Percentiles rank a stretch among this genome's conserved stretches.
phyloP scores from a whole-genome alignment of 139 green algal species.

The Pleodorina starrii region DNA sequence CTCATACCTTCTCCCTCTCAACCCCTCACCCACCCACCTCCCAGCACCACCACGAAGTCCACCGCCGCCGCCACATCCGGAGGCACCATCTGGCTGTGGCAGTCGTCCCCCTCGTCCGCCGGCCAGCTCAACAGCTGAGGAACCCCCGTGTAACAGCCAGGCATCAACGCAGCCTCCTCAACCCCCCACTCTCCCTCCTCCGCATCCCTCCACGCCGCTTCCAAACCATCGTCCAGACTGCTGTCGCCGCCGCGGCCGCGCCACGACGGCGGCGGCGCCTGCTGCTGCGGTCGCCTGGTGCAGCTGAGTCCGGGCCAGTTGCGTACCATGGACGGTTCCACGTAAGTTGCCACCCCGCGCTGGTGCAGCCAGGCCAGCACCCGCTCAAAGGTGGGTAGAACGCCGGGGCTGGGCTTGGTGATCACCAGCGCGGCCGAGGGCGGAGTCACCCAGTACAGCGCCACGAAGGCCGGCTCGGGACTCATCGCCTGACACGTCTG shows the following conservation, averaged over 20 bases:
- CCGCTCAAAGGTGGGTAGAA: constrained; percentile 15
- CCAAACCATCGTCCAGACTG: too few relatives aligned
- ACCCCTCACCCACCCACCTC: constrained; percentile 54
- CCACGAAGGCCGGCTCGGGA: constrained; percentile 45
- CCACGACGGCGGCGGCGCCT: neutral
- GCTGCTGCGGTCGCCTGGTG: neutral
- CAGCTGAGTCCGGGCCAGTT: neutral
- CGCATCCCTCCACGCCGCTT: neutral
- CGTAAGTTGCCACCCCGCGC: constrained; percentile 25
- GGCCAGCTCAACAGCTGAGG: constrained; percentile 32
- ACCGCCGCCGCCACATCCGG: constrained; percentile 68
- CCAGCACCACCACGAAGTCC: constrained; percentile 90
- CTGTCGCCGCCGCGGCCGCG: neutral
- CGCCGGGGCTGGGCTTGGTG: constrained; percentile 47
- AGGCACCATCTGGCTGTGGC: constrained; percentile 50
- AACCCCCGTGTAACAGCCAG: neutral
- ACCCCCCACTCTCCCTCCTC: neutral
- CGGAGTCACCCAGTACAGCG: constrained; percentile 53
- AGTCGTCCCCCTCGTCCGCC: constrained; percentile 7
- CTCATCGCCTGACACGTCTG: constrained; percentile 7
- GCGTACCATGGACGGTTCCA: constrained; percentile 37
- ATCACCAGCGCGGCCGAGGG: constrained; percentile 54
- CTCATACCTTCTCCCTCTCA: too few relatives aligned
- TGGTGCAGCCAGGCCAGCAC: constrained; percentile 45
- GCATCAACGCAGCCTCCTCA: neutral